Base-by-base conservation (phyloP, 2,329 filamentous ascomycete genomes). In the Metarhizium sp. region DNA sequence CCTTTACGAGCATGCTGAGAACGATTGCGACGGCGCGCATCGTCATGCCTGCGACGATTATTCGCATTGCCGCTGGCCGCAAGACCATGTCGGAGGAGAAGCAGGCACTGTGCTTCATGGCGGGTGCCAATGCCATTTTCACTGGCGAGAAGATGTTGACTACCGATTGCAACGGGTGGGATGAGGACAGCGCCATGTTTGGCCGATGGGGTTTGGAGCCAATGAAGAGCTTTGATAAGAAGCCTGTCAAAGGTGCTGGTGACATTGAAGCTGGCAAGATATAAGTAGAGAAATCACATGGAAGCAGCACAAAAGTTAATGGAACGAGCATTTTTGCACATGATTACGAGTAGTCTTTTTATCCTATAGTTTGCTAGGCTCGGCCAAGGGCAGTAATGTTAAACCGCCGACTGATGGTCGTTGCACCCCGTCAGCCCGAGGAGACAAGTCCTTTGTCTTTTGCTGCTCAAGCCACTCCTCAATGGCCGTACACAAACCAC, bases 111-210 rank as follows among this genome's bases (percentile, higher is more conserved):
- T 95, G 90, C 71, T 96, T 95, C 74, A 86, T 89, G 81, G 90
- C 90, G 0, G 91, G 91, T 14, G 91, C 91, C 1, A 96, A 96
- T 64, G 91, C 91, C n/a, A 87, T 96, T 38, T 96, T 96, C 67
- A 96, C 91, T 0, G 91, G 91, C 8, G 91, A 96, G 75, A 95
- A 92, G 78, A 95, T 96, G 91, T 70, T 95, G 72, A 96, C 91
- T 4, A 96, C 91, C 0, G 88, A 91, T 56, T 95, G 90, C 68
- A 92, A 90, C 62, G 89, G 90, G 34, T 96, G 89, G 88, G 90
- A 94, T 59, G 88, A 95, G 71, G 91, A 96, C 65, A 85, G 82
- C 59, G 84, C 75, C 46, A 89, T 95, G 84, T 95, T 96, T 73
- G 81, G 85, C 2, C 80, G 83, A 52, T 95, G 90, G 87, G 91